Percentiles rank a stretch among this genome's conserved stretches.
These are phyloP conservation scores for Annulohypoxylon maeteangense DNA, from an alignment of 495 filamentous ascomycete genomes.

Conservation along the genomic window DNA sequence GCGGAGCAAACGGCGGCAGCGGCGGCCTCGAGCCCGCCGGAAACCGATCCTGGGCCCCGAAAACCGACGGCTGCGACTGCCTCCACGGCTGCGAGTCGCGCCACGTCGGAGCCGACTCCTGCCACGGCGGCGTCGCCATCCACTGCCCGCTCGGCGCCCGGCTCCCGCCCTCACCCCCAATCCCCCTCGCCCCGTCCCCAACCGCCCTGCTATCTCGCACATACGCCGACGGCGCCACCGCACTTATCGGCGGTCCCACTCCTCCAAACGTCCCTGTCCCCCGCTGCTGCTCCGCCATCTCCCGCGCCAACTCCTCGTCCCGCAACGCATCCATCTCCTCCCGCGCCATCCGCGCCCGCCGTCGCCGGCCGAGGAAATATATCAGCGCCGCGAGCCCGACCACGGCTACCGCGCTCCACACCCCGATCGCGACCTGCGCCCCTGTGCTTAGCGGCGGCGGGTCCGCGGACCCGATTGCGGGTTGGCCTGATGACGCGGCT, in stretches of 20 bases:
- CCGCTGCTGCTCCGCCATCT: constrained; percentile 19
- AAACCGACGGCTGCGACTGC: constrained; percentile 30
- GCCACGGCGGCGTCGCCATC: constrained; percentile 41
- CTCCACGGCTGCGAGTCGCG: constrained; percentile 41
- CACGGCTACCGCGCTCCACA: constrained; percentile 34
- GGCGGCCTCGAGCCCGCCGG: constrained; percentile 1
- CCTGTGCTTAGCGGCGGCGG: constrained; percentile 28
- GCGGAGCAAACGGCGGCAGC: constrained; percentile 12
- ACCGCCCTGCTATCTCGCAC: constrained; percentile 10
- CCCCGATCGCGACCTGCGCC: constrained; percentile 34
- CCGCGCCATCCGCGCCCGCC: constrained; percentile 19
- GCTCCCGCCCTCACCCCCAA: neutral
- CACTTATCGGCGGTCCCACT: neutral
- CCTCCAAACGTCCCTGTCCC: neutral
- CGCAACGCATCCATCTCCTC: constrained; percentile 27
- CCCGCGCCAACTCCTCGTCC: constrained; percentile 36
- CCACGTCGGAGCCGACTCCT: constrained; percentile 38
- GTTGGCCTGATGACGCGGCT: constrained; percentile 18
- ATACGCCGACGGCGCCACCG: constrained; percentile 21
- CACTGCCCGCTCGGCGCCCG: constrained; percentile 36
- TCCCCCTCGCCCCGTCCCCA: neutral
- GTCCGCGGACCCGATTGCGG: constrained; percentile 29
- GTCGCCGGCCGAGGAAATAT: constrained; percentile 34
- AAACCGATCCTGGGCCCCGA: constrained; percentile 9
- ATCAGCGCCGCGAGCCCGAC: constrained; percentile 17